Evolutionary conservation across 1,284 basidiomycete genomes (phyloP).

Genomic region (Cryptococcus sp.): DNA sequence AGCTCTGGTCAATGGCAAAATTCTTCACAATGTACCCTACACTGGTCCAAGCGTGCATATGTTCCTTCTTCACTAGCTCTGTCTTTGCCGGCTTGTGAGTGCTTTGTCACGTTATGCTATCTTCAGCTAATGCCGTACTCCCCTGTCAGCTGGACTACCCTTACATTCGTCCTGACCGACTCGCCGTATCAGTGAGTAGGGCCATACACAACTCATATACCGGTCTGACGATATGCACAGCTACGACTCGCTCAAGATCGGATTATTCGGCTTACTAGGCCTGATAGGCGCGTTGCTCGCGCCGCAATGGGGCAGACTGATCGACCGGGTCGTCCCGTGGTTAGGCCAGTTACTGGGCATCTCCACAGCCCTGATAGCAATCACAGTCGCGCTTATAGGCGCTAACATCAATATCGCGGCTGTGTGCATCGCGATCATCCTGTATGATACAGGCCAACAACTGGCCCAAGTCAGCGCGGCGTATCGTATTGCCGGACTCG

Average conservation of each 20-base stretch:
- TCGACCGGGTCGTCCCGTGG: constrained; percentile 69
- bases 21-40: constrained; percentile 68
- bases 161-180: constrained; percentile 70
- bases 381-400: constrained; percentile 58
- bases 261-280: constrained; percentile 70
- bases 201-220: not conserved
- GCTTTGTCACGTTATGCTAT: not conserved
- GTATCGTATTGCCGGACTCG: constrained; percentile 58
- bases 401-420: constrained; percentile 64
- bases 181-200: constrained; percentile 62
- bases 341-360: constrained; percentile 62
- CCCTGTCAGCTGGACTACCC: constrained; percentile 62
- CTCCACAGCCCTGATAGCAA: constrained; percentile 36
- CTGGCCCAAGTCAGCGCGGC: constrained; percentile 52
- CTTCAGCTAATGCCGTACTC: constrained; percentile 6
- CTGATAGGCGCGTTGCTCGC: constrained; percentile 66
- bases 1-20: constrained; percentile 66
- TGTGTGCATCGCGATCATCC: constrained; percentile 57
- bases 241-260: constrained; percentile 62
- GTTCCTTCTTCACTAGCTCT: constrained; percentile 60
- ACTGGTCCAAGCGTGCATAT: constrained; percentile 64
- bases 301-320: constrained; percentile 63
- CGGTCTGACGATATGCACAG: constrained; percentile 6
- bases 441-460: constrained; percentile 57
- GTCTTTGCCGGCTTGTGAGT: constrained; percentile 45